Conservation (phyloP, 345 rosid species). For the Citrus inodora region DNA sequence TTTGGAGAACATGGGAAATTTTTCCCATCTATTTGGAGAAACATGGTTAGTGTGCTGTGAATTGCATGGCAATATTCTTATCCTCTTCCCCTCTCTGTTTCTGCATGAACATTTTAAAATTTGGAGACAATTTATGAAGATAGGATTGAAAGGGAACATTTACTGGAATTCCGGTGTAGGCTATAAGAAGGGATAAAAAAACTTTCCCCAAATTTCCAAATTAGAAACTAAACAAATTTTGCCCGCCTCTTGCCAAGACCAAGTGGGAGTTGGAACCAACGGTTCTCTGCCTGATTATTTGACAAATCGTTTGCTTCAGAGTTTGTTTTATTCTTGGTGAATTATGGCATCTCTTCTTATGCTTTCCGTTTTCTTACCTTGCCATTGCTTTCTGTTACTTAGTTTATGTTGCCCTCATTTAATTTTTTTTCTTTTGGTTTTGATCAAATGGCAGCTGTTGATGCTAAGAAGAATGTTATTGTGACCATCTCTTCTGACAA, state of each 20-base stretch:
- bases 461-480: constrained; percentile 91
- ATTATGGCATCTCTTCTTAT: not conserved
- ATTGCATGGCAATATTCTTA: not conserved
- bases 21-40: not conserved
- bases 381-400: not conserved
- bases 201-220: not conserved
- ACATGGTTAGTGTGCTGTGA: not conserved
- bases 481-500: constrained; percentile 91
- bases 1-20: not conserved
- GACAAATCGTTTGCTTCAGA: not conserved
- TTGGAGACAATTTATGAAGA: not conserved
- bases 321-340: not conserved
- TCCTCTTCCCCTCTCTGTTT: not conserved
- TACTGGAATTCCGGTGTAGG: not conserved
- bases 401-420: constrained; percentile 5
- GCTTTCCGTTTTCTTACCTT: not conserved
- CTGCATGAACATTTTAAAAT: not conserved
- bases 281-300: not conserved
- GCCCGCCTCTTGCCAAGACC: not conserved
- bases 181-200: not conserved
- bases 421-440: not conserved
- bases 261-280: not conserved
- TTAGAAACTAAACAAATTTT: not conserved
- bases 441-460: constrained; percentile 53
- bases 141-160: not conserved